phyloP scores from a whole-genome alignment of 2,329 filamentous ascomycete genomes.

The Fusarium domesticum region DNA sequence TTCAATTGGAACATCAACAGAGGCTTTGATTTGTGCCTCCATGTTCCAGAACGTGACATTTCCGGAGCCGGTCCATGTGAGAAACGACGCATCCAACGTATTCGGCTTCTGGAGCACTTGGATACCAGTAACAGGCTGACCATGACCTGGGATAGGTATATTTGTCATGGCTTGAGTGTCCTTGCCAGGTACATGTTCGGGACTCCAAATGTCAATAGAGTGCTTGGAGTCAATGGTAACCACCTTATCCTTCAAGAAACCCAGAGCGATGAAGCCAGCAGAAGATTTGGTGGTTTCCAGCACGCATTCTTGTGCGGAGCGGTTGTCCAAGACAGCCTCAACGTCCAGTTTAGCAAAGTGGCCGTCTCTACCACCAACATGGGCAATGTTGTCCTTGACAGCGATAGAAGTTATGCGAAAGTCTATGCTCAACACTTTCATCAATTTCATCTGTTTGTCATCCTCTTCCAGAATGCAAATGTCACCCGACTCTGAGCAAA shows the following conservation, averaged over 20 bases:
- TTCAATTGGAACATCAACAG: slow-evolving; percentile 67
- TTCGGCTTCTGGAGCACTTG: slow-evolving; percentile 61
- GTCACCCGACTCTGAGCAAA: slow-evolving; percentile 85
- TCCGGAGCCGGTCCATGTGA: slow-evolving; percentile 85
- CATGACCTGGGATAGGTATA: slow-evolving; percentile 60
- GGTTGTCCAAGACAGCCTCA: slow-evolving; percentile 45
- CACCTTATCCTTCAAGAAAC: slow-evolving; percentile 63
- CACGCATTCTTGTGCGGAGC: slow-evolving; percentile 35
- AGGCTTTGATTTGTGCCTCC: slow-evolving; percentile 64
- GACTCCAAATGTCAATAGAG: slow-evolving; percentile 67
- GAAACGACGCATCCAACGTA: slow-evolving; percentile 65
- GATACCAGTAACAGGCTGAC: slow-evolving; percentile 70
- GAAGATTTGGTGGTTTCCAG: slow-evolving; percentile 38
- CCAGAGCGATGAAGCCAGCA: slow-evolving; percentile 61
- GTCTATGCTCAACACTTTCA: slow-evolving; percentile 61
- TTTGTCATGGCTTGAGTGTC: slow-evolving; percentile 39
- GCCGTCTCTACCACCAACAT: slow-evolving; percentile 67
- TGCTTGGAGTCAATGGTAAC: slow-evolving; percentile 74
- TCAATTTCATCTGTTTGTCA: slow-evolving; percentile 67
- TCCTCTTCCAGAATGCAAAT: slow-evolving; percentile 84
- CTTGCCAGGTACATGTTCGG: slow-evolving; percentile 43
- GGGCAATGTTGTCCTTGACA: slow-evolving; percentile 56
- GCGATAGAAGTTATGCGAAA: slow-evolving; percentile 68
- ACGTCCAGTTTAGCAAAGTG: slow-evolving; percentile 54
- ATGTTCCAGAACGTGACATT: slow-evolving; percentile 79